Evolutionary conservation across 352 stramenopile species (phyloP).

Genomic region (Phytophthora sp.): DNA sequence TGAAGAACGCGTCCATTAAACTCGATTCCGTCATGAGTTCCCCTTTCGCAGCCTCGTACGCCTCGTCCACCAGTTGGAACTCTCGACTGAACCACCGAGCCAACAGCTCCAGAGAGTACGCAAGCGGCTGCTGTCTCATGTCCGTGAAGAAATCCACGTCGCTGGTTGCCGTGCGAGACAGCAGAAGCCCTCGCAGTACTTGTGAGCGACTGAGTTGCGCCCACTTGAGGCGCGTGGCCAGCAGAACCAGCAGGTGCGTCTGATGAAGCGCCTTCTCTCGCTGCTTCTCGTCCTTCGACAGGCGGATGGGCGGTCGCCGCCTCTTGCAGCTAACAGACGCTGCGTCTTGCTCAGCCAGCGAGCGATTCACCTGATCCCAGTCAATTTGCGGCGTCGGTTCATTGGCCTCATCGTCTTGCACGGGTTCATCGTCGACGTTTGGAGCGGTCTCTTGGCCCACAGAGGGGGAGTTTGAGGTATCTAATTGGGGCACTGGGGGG

Average conservation of each 20-base stretch:
- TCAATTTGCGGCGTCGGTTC: slow-evolving; percentile 50
- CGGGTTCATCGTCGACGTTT: slow-evolving; percentile 12
- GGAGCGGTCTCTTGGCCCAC: slow-evolving; percentile 26
- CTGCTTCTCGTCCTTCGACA: slow-evolving; percentile 70
- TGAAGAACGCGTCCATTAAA: slow-evolving; percentile 62
- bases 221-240: slow-evolving; percentile 58
- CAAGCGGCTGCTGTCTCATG: slow-evolving; percentile 40
- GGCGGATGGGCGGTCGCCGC: slow-evolving; percentile 43
- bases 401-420: slow-evolving; percentile 7
- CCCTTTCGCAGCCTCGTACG: background rate
- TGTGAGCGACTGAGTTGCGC: slow-evolving; percentile 47
- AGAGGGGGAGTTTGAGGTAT: background rate
- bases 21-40: slow-evolving; percentile 51
- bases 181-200: slow-evolving; percentile 58
- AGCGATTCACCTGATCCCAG: slow-evolving; percentile 74
- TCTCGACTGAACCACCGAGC: slow-evolving; percentile 68
- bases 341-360: slow-evolving; percentile 38
- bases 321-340: slow-evolving; percentile 40
- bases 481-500: background rate
- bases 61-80: slow-evolving; percentile 43
- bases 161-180: slow-evolving; percentile 59
- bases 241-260: slow-evolving; percentile 68
- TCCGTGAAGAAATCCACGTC: slow-evolving; percentile 56
- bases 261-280: slow-evolving; percentile 70
- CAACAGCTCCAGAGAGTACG: slow-evolving; percentile 68